Conservation (phyloP, 768 basidiomycete genomes). For the Tylopilus vinaceipallidus region DNA sequence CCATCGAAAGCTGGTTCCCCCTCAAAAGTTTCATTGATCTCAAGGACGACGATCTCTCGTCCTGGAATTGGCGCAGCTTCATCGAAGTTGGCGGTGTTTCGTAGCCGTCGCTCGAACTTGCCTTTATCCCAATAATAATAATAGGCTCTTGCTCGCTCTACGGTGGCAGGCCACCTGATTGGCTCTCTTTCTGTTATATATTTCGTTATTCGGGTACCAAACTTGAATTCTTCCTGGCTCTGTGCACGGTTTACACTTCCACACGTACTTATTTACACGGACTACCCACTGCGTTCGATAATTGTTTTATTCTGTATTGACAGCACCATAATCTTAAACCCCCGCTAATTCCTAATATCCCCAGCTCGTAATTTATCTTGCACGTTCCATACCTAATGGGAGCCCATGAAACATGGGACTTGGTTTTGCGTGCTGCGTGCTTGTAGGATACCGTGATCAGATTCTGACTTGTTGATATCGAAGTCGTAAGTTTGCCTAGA, state of each 20-base stretch:
- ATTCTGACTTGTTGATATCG: too few relatives aligned
- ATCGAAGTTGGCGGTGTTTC: conserved; percentile 49
- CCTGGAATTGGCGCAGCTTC: conserved; percentile 62
- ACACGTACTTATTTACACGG: conserved; percentile 22
- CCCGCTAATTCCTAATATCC: conserved; percentile 9
- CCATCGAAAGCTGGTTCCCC: conserved; percentile 51
- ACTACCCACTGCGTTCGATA: conserved; percentile 3
- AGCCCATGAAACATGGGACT: neutral
- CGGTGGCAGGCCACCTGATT: conserved; percentile 7
- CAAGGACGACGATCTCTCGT: conserved; percentile 43
- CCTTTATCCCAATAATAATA: neutral
- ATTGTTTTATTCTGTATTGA: conserved; percentile 17
- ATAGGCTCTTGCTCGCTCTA: neutral
- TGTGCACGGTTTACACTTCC: conserved; percentile 10
- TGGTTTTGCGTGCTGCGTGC: too few relatives aligned
- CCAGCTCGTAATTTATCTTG: conserved; percentile 8
- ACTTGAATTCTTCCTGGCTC: neutral
- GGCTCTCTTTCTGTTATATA: conserved; percentile 3
- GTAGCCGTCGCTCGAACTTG: neutral
- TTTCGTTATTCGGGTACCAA: conserved; percentile 14
- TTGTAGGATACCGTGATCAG: too few relatives aligned
- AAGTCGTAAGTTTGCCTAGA: too few relatives aligned
- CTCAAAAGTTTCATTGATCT: conserved; percentile 67
- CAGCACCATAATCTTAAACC: neutral
- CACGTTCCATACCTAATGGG: neutral